These are phyloP conservation scores for Penicillium egyptiacum DNA, from an alignment of 495 filamentous ascomycete genomes.

Conservation along the genomic window DNA sequence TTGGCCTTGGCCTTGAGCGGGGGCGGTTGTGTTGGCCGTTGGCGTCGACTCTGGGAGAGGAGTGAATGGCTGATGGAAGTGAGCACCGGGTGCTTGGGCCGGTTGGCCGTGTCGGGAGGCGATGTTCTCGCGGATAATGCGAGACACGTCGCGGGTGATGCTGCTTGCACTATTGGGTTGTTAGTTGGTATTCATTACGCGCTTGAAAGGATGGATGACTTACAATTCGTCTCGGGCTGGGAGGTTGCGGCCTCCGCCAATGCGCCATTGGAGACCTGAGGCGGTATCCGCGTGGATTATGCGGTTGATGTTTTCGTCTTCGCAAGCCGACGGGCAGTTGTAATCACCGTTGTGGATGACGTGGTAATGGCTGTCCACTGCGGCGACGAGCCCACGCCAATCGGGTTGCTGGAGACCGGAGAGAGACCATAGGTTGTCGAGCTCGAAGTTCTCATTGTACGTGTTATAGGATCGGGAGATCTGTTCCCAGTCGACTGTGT, in stretches of 20 bases:
- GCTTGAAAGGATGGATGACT: slow-evolving; percentile 10
- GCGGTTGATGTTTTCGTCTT: slow-evolving; percentile 36
- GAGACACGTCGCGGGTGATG: slow-evolving; percentile 45
- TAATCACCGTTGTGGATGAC: slow-evolving; percentile 37
- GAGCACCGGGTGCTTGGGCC: slow-evolving; percentile 18
- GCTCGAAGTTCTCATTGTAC: slow-evolving; percentile 43
- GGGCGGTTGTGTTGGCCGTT: slow-evolving; percentile 3
- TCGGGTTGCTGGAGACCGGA: slow-evolving; percentile 47
- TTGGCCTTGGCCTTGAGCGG: slow-evolving; percentile 16
- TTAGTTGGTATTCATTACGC: slow-evolving; percentile 14
- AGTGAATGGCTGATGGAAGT: slow-evolving; percentile 20
- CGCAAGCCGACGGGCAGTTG: slow-evolving; percentile 34
- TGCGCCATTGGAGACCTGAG: slow-evolving; percentile 37
- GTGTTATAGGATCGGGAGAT: slow-evolving; percentile 39
- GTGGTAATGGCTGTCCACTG: slow-evolving; percentile 49
- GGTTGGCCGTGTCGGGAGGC: slow-evolving; percentile 28
- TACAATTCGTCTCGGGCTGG: slow-evolving; percentile 47
- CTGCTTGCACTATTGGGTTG: slow-evolving; percentile 38
- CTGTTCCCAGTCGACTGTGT: slow-evolving; percentile 41
- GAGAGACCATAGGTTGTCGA: slow-evolving; percentile 45
- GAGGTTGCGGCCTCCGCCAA: slow-evolving; percentile 32
- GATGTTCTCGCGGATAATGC: slow-evolving; percentile 44
- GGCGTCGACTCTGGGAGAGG: slow-evolving; percentile 13
- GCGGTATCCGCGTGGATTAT: slow-evolving; percentile 37
- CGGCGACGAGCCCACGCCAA: slow-evolving; percentile 48